Base-by-base conservation (phyloP, 352 stramenopile species). In the Phytopythium montanum region DNA sequence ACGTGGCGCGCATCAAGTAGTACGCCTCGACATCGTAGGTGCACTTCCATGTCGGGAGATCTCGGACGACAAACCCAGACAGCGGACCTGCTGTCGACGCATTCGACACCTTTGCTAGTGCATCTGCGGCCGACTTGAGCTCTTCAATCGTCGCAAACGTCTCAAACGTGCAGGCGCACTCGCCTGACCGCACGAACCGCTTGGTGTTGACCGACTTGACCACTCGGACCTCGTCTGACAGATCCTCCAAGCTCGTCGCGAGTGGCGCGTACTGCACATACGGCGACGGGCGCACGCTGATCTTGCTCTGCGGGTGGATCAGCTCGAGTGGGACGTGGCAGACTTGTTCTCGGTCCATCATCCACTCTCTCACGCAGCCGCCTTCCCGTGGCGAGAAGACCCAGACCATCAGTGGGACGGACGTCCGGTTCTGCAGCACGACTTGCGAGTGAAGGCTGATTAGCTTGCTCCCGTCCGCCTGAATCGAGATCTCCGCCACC, bases 21-120 rank as follows among this genome's bases (percentile, higher is more conserved):
- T 91, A 96, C 21, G 83, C 87, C 64, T 96, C 87, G 13, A 96
- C 83, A 51, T 96, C 87, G 54, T 94, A 96, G 0, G 81, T 93
- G 54, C 87, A 94, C 59, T 94, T 92, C 87, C 85, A 96, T 6
- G 81, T 80, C 38, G 85, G 85, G 31, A 96, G 62, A 62, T 96
- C 87, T 31, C 85, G 85, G 54, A 92, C 83, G 49, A 96, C 79
- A 45, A 90, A 94, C 2, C 87, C 87, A 14, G 83, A 82, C 19
- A 96, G 54, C 18, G 82, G 76, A 18, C 70, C 71, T 23, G 72
- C 69, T 12, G 69, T 73, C 29, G 63, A 73, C 46, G 79, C 63
- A 49, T 57, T 70, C 23, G 58, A 75, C n/a, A 69, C 61, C 44
- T 68, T 60, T 38, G 61, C 65, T 39, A 70, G 54, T 44, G 69